A percentile compares a stretch with the other conserved stretches of the same genome.
phyloP scores from a whole-genome alignment of 2,329 filamentous ascomycete species.

The Escovopsis sp. region DNA sequence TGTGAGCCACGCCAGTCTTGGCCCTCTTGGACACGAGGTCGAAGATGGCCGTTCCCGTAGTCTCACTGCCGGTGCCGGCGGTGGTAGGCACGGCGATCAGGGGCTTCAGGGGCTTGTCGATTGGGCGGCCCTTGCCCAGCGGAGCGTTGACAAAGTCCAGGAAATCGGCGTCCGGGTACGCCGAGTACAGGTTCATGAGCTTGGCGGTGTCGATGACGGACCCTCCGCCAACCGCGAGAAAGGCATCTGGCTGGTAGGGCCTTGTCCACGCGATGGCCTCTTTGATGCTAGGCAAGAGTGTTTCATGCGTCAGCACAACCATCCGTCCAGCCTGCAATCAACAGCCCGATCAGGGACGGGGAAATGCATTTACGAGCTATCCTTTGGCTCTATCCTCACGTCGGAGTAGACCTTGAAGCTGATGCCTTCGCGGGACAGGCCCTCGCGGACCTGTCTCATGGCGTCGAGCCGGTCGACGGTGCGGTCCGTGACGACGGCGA shows the following conservation, averaged over 20 bases:
- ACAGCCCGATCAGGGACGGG: neutral
- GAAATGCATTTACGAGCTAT: constrained; percentile 53
- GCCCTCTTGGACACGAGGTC: constrained; percentile 79
- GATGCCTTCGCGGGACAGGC: constrained; percentile 62
- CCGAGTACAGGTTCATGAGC: constrained; percentile 92
- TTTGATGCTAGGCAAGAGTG: constrained; percentile 44
- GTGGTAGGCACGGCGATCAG: constrained; percentile 76
- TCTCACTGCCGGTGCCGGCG: constrained; percentile 79
- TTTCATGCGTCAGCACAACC: constrained; percentile 2
- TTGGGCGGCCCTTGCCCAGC: constrained; percentile 69
- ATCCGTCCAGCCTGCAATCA: constrained; percentile 2
- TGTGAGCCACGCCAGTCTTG: constrained; percentile 91
- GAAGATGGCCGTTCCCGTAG: constrained; percentile 95
- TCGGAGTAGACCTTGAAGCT: constrained; percentile 69
- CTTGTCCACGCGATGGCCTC: constrained; percentile 82
- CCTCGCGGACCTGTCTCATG: constrained; percentile 79
- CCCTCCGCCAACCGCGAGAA: constrained; percentile 76
- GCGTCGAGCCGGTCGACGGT: constrained; percentile 72
- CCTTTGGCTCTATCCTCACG: constrained; percentile 82
- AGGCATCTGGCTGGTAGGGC: constrained; percentile 69
- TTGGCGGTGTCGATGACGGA: constrained; percentile 98
- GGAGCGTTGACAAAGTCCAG: constrained; percentile 97
- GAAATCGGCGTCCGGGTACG: constrained; percentile 84
- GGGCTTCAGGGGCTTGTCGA: constrained; percentile 54
- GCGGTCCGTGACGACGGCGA: constrained; percentile 81